Percentiles rank a stretch among this genome's conserved stretches.
phyloP scores from a whole-genome alignment of 208 protist species.

The Kentomonas sorsogonicus region DNA sequence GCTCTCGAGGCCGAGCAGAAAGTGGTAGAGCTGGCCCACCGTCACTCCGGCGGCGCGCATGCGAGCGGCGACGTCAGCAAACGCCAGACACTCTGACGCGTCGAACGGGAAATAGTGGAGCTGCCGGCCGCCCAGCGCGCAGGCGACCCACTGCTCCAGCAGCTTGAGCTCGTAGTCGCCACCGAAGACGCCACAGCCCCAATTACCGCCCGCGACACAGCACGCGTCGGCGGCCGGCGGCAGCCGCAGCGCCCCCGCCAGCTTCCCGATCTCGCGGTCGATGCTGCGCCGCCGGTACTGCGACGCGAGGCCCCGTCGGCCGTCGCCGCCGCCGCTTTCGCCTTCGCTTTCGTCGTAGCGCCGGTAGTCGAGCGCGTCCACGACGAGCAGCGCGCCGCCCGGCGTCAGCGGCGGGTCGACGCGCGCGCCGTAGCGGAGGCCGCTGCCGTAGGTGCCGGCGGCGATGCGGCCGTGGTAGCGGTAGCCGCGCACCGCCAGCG shows the following conservation, averaged over 20 bases:
- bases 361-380: constrained; percentile 33
- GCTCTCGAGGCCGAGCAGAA: constrained; percentile 15
- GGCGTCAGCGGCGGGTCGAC: background rate
- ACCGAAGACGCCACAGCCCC: constrained; percentile 80
- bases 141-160: constrained; percentile 55
- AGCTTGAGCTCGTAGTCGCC: constrained; percentile 63
- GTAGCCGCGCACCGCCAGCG: constrained; percentile 29
- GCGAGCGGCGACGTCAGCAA: background rate
- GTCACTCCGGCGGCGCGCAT: constrained; percentile 8
- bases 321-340: too few relatives aligned
- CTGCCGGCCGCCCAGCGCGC: constrained; percentile 16
- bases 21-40: background rate
- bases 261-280: constrained; percentile 19
- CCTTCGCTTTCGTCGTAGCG: constrained; percentile 3
- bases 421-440: constrained; percentile 22
- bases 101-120: constrained; percentile 45
- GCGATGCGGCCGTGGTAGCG: constrained; percentile 19
- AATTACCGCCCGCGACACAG: constrained; percentile 48
- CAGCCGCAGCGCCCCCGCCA: constrained; percentile 14
- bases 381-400: constrained; percentile 19
- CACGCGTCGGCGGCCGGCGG: background rate
- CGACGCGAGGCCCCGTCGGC: too few relatives aligned
- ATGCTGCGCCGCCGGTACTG: constrained; percentile 15
- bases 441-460: constrained; percentile 33
- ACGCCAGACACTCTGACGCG: constrained; percentile 4